Evolutionary conservation across 169 alveolate genomes (phyloP), one percentile per base, ranked within the genome.

Genomic region (Plasmodium yoelii): DNA sequence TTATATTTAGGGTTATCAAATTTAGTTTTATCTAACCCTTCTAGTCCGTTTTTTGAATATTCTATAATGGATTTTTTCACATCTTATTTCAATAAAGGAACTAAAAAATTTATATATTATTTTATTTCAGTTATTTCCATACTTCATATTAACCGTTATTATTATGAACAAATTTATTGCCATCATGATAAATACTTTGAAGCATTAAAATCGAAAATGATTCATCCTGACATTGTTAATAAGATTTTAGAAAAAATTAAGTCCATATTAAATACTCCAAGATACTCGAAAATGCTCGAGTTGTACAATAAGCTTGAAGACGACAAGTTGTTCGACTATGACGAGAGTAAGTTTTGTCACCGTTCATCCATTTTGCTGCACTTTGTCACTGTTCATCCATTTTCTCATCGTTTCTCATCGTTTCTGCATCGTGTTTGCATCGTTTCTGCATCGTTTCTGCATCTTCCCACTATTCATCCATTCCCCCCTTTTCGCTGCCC

Each of bases 21-120:
- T 47, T 86, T 86, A 70, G 91, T 86, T 19, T 86, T 87, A 12
- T 86, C 91, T n/a, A 68, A 86, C 44, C 87, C 87, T 22, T 19
- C 69, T 46, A 86, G 91, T 70, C 91, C 91, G 8, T 86, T 86
- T 70, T 86, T 86, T 61, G 91, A 86, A 19, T 70, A 56, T 53
- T 73, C 91, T 7, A 70, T 86, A 19, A 70, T 86, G 5, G 91
- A 70, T 19, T 86, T 86, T 65, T 60, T 86, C 18, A 57, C 69
- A 13, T 15, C 69, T 10, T 70, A 86, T 53, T 86, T 46, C 39
- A 86, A 86, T 47, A 86, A 70, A 51, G 87, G 73, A 49, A 28
- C 91, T n/a, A 75, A 59, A 64, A 86, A 86, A 39, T 86, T 57
- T 39, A 18, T 86, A 26, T 65, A 53, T 34, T 86, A 86, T 49